phyloP scores from a whole-genome alignment of 2,329 filamentous ascomycete species.

The Penicillium janthinellum region DNA sequence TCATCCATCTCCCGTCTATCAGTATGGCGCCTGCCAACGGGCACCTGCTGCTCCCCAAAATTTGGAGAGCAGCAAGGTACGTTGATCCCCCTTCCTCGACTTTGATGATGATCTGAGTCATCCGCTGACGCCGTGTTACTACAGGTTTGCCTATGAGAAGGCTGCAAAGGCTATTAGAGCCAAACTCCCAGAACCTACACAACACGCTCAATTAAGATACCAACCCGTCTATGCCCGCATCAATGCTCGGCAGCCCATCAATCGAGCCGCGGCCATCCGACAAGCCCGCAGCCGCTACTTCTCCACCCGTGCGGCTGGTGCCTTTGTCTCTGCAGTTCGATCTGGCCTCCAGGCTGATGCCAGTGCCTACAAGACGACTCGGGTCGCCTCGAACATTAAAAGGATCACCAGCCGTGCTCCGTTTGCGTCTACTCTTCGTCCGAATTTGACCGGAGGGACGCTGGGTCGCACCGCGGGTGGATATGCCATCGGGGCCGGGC shows the following conservation, averaged over 20 bases:
- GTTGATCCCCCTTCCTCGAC: constrained; percentile 17
- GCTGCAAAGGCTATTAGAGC: constrained; percentile 46
- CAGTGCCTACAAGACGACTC: constrained; percentile 58
- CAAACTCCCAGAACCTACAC: constrained; percentile 44
- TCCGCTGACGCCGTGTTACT: constrained; percentile 26
- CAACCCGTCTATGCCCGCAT: constrained; percentile 63
- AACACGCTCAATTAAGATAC: constrained; percentile 50
- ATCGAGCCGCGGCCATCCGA: constrained; percentile 63
- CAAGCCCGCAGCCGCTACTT: constrained; percentile 67
- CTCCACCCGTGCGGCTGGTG: constrained; percentile 54
- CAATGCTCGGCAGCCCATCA: constrained; percentile 60
- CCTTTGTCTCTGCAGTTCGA: constrained; percentile 55
- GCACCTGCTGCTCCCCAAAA: constrained; percentile 53
- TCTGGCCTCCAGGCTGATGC: constrained; percentile 50
- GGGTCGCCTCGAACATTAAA: constrained; percentile 57
- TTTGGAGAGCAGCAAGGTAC: constrained; percentile 52
- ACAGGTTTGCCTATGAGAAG: constrained; percentile 53
- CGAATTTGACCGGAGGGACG: constrained; percentile 87
- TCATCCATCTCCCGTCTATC: constrained; percentile 19
- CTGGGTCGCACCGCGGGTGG: constrained; percentile 84
- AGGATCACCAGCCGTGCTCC: constrained; percentile 75
- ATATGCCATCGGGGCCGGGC: constrained; percentile 73
- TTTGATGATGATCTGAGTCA: constrained; percentile 7
- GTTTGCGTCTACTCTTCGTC: constrained; percentile 84
- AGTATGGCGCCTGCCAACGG: constrained; percentile 52